A percentile compares a stretch with the other conserved stretches of the same genome.
phyloP scores from a whole-genome alignment of 1,284 basidiomycete species.

The Ceratobasidium sp. region DNA sequence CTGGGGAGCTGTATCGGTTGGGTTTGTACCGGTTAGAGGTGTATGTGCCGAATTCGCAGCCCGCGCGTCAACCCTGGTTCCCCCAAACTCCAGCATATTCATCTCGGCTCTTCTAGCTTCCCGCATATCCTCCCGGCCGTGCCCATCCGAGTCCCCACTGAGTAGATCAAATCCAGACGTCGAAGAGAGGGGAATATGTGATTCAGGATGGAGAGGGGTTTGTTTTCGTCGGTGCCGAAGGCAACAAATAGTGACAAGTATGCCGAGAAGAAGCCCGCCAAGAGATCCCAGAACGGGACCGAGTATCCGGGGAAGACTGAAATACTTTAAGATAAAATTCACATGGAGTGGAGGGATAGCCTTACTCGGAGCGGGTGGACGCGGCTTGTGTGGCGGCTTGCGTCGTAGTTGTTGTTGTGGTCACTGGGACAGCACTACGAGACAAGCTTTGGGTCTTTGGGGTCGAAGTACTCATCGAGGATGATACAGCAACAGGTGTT shows the following conservation, averaged over 20 bases:
- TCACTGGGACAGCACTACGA: neutral
- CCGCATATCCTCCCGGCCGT: neutral
- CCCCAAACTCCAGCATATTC: neutral
- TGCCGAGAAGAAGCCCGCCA: neutral
- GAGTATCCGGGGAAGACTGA: slow-evolving; percentile 1
- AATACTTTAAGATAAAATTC: neutral
- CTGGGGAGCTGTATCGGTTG: neutral
- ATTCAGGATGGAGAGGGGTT: neutral
- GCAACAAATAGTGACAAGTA: slow-evolving; percentile 3
- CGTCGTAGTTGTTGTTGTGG: neutral
- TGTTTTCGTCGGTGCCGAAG: neutral
- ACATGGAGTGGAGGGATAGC: too few relatives aligned
- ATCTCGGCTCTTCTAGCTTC: neutral
- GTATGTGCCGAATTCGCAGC: too few relatives aligned
- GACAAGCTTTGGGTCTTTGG: neutral
- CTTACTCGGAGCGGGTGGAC: slow-evolving; percentile 1
- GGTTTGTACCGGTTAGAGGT: neutral
- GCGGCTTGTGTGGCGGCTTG: neutral
- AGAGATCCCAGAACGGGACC: slow-evolving; percentile 11
- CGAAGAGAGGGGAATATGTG: slow-evolving; percentile 11
- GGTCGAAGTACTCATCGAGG: too few relatives aligned
- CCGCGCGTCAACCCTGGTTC: neutral
- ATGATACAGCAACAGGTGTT: neutral
- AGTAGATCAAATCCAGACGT: slow-evolving; percentile 20
- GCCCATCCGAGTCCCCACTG: neutral